Evolutionary conservation across 352 stramenopile genomes (phyloP).

Genomic region (Aphanomyces stellatus): DNA sequence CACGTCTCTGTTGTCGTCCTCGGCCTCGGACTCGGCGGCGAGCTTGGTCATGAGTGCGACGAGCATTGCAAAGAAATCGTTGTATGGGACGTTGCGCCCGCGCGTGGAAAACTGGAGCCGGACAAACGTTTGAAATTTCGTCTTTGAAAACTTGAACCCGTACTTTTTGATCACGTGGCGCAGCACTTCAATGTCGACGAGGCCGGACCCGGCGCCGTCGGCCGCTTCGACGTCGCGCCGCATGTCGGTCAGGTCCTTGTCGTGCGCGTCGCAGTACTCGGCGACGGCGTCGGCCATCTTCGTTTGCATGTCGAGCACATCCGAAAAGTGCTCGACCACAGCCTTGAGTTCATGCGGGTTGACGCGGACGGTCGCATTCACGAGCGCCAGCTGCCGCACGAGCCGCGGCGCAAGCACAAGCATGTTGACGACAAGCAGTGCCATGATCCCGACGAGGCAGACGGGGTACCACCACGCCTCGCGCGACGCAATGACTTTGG

Average conservation of each 20-base stretch:
- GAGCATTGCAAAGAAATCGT: neutral
- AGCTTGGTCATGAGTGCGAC: too few relatives aligned
- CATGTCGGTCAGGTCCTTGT: neutral
- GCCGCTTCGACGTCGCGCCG: neutral
- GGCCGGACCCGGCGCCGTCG: neutral
- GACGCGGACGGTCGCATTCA: conserved; percentile 18
- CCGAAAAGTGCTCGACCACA: conserved; percentile 16
- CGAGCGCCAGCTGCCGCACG: conserved; percentile 12
- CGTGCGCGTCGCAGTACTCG: neutral
- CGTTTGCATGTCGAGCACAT: conserved; percentile 14
- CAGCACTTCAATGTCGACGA: neutral
- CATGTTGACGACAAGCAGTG: conserved; percentile 9
- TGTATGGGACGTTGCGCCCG: conserved; percentile 11
- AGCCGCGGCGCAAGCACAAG: conserved; percentile 9
- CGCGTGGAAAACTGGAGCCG: conserved; percentile 16
- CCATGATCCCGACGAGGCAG: neutral
- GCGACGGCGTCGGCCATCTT: conserved; percentile 12
- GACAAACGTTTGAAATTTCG: conserved; percentile 17
- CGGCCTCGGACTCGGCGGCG: too few relatives aligned
- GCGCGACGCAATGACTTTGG: neutral
- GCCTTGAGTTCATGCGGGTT: conserved; percentile 13
- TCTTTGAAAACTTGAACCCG: conserved; percentile 16
- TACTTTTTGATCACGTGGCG: conserved; percentile 5
- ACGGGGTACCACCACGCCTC: neutral
- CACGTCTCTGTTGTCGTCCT: too few relatives aligned